phyloP scores from a whole-genome alignment of 1,139 yeast species.

The Scheffersomyces lignicola region DNA sequence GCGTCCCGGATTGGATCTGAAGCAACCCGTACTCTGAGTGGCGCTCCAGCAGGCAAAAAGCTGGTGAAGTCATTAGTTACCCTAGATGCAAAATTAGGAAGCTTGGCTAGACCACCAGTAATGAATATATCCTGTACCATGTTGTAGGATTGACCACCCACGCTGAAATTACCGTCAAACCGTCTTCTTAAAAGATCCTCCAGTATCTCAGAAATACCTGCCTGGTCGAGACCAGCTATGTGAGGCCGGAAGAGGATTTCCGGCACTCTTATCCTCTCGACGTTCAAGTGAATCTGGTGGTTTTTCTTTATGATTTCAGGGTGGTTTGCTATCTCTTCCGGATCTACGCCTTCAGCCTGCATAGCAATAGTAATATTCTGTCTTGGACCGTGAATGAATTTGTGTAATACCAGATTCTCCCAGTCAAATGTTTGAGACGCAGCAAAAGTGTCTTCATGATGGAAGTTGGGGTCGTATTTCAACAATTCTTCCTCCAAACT shows the following conservation, averaged over 20 bases:
- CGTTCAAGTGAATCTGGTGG: constrained; percentile 86
- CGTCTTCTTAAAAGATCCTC: constrained; percentile 66
- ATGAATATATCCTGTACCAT: constrained; percentile 66
- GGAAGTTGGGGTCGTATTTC: constrained; percentile 80
- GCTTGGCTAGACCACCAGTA: constrained; percentile 80
- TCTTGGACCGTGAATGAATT: constrained; percentile 87
- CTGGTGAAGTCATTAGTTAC: constrained; percentile 64
- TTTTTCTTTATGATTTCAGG: constrained; percentile 47
- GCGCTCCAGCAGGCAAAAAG: constrained; percentile 69
- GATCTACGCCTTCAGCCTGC: constrained; percentile 44
- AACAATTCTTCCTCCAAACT: constrained; percentile 73
- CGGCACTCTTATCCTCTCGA: constrained; percentile 89
- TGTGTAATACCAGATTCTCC: constrained; percentile 76
- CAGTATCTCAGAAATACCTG: constrained; percentile 79
- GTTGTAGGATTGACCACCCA: constrained; percentile 54
- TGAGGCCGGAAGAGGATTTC: constrained; percentile 93
- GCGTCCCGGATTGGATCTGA: constrained; percentile 72
- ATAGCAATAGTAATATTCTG: constrained; percentile 48
- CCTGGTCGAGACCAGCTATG: constrained; percentile 94
- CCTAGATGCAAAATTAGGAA: constrained; percentile 68
- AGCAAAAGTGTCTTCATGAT: constrained; percentile 75
- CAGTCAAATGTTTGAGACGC: constrained; percentile 81
- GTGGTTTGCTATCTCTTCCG: constrained; percentile 44
- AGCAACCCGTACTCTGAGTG: constrained; percentile 64
- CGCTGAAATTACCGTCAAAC: constrained; percentile 50